Conservation (phyloP, 805 yeast species). For the Metschnikowia lunata region DNA sequence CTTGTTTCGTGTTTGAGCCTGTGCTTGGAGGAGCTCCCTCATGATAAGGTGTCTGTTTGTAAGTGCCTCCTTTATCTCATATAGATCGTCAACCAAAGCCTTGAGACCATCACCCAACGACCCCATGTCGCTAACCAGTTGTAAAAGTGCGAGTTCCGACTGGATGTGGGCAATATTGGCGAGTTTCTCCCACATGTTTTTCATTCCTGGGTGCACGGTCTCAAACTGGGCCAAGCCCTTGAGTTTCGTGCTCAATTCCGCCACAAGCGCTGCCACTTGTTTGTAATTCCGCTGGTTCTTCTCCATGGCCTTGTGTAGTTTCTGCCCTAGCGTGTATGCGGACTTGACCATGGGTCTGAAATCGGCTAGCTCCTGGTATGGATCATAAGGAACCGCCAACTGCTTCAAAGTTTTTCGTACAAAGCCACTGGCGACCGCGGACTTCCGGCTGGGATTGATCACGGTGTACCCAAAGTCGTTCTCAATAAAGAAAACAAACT, state of each 20-base stretch:
- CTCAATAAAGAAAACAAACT: slow-evolving; percentile 78
- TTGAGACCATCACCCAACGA: slow-evolving; percentile 72
- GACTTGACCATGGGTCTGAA: slow-evolving; percentile 85
- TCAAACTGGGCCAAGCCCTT: slow-evolving; percentile 40
- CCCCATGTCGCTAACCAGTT: slow-evolving; percentile 68
- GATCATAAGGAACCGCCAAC: slow-evolving; percentile 87
- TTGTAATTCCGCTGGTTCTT: slow-evolving; percentile 55
- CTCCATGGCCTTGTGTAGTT: slow-evolving; percentile 49
- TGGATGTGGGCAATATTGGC: slow-evolving; percentile 63
- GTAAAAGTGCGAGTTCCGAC: slow-evolving; percentile 73
- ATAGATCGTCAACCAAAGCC: slow-evolving; percentile 67
- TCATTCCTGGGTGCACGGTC: slow-evolving; percentile 61
- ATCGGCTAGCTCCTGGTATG: slow-evolving; percentile 70
- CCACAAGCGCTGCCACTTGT: slow-evolving; percentile 41
- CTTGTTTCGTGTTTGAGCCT: slow-evolving; percentile 62
- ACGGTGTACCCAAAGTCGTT: slow-evolving; percentile 66
- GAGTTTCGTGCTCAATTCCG: slow-evolving; percentile 46
- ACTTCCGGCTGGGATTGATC: slow-evolving; percentile 51
- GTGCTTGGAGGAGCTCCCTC: slow-evolving; percentile 83
- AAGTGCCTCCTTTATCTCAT: slow-evolving; percentile 83
- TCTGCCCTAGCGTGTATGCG: slow-evolving; percentile 56
- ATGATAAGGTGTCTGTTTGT: slow-evolving; percentile 89
- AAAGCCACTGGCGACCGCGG: slow-evolving; percentile 74
- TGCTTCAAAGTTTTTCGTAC: slow-evolving; percentile 89
- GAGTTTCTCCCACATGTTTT: slow-evolving; percentile 71